Conservation (phyloP, 2,329 filamentous ascomycete genomes). For the Ophiostoma triangulosporum region DNA sequence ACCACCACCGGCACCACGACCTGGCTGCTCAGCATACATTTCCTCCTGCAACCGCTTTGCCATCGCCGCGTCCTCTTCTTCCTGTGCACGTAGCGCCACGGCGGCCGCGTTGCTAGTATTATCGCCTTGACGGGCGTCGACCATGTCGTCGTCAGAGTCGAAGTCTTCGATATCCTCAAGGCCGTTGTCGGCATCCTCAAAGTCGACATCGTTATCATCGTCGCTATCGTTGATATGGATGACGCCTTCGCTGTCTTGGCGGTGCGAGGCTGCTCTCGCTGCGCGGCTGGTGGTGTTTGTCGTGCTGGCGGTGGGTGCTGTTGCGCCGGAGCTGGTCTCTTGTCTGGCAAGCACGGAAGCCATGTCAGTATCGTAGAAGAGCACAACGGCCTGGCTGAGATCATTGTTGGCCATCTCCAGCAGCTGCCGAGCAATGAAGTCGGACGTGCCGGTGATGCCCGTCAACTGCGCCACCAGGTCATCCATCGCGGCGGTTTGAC, state of each 20-base stretch:
- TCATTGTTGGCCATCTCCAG: conserved; percentile 75
- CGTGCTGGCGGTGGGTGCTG: conserved; percentile 7
- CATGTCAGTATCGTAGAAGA: conserved; percentile 80
- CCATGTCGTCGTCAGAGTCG: conserved; percentile 15
- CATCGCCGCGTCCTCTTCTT: conserved; percentile 89
- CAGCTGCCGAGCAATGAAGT: conserved; percentile 66
- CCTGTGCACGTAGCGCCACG: conserved; percentile 36
- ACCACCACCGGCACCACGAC: neutral
- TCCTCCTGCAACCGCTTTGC: conserved; percentile 85
- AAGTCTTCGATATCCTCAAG: conserved; percentile 24
- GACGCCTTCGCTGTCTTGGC: conserved; percentile 40
- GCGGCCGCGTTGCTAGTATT: conserved; percentile 20
- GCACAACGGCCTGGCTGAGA: conserved; percentile 70
- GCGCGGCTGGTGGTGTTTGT: conserved; percentile 1
- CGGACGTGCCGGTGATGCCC: conserved; percentile 63
- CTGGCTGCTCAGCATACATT: conserved; percentile 44
- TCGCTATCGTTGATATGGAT: conserved; percentile 63
- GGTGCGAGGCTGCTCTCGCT: neutral
- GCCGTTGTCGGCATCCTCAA: conserved; percentile 35
- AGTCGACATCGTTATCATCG: conserved; percentile 54
- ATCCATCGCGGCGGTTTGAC: conserved; percentile 39
- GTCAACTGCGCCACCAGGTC: conserved; percentile 61
- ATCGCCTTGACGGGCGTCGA: conserved; percentile 25
- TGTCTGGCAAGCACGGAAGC: conserved; percentile 19
- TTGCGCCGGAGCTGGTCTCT: neutral